Evolutionary conservation across 208 protist genomes (phyloP).

Genomic region (Trypanosoma theileri): DNA sequence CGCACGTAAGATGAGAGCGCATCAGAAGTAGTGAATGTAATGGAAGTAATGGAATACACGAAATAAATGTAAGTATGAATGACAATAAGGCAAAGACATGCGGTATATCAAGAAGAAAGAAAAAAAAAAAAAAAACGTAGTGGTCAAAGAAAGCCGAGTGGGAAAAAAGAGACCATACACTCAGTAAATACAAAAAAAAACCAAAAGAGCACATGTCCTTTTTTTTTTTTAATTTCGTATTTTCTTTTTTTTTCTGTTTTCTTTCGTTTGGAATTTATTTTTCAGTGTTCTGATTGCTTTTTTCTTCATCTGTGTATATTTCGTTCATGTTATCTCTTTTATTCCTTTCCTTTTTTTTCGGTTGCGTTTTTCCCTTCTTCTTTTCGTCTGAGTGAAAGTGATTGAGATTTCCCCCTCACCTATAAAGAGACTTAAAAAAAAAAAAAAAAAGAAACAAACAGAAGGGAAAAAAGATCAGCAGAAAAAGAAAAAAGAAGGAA

Average conservation of each 20-base stretch:
- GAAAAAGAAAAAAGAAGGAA: too few species aligned
- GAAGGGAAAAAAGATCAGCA: too few species aligned
- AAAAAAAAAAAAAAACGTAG: conserved; percentile 4
- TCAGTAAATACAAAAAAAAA: conserved; percentile 10
- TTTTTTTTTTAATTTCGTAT: neutral
- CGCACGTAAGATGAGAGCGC: too few species aligned
- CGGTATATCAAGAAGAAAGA: neutral
- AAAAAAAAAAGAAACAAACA: too few species aligned
- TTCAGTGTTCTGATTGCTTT: conserved; percentile 10
- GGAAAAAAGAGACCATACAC: neutral
- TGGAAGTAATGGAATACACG: too few species aligned
- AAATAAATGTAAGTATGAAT: too few species aligned
- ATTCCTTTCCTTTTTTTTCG: conserved; percentile 11
- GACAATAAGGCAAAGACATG: neutral
- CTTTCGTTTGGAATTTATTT: neutral
- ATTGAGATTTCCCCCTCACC: too few species aligned
- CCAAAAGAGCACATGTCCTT: neutral
- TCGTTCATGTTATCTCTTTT: conserved; percentile 15
- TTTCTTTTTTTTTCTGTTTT: neutral
- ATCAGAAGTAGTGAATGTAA: too few species aligned
- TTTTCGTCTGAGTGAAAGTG: neutral
- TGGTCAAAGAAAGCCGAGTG: neutral
- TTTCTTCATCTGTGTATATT: neutral
- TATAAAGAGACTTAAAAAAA: too few species aligned
- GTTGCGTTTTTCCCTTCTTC: conserved; percentile 1